Evolutionary conservation across 139 green algal species (phyloP), one percentile per base, ranked within the genome.

Genomic region (Desmodesmus armatus): DNA sequence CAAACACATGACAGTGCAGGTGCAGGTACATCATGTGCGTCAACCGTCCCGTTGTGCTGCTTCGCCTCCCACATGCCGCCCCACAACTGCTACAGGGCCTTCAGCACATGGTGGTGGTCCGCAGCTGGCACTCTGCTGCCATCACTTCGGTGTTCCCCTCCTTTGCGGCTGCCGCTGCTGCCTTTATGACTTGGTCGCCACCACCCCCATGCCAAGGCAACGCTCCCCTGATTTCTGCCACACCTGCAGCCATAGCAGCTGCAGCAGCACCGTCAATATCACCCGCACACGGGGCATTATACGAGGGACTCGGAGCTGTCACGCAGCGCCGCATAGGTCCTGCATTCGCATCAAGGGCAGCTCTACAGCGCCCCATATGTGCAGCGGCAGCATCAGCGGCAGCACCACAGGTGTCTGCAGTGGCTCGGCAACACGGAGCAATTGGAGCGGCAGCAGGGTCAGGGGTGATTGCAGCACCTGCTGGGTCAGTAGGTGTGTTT

Each of bases 51-150:
- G n/a, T 25, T 29, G 9, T 78, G 37, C 3, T 62, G 41, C 41
- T 0, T 5, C n/a, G n/a, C n/a, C 11, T 33, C 29, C 6, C 41
- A 29, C 5, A 63, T 62, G 25, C 2, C 17, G n/a, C 43, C 7
- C 0, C 27, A 19, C 25, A 25, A 40, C 65, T 47, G 44, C 72
- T 40, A 23, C 72, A 79, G 76, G 76, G 76, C 3, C 25, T 82
- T 7, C 55, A 72, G 19, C 76, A 53, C 41, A 31, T 72, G 1
- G 55, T 82, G 40, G 76, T 72, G 33, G 76, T 55, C 2, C 53
- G 76, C 3, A 55, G 76, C 37, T 82, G 76, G 76, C 76, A 82
- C 76, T 82, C 76, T 40, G 76, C 76, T 31, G 76, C 76, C 39
- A n/a, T 82, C 23, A 82, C 76, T 33, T 53, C 76, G 2, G 25